phyloP scores from a whole-genome alignment of 805 yeast species.

The Schwanniomyces vanrijiae region DNA sequence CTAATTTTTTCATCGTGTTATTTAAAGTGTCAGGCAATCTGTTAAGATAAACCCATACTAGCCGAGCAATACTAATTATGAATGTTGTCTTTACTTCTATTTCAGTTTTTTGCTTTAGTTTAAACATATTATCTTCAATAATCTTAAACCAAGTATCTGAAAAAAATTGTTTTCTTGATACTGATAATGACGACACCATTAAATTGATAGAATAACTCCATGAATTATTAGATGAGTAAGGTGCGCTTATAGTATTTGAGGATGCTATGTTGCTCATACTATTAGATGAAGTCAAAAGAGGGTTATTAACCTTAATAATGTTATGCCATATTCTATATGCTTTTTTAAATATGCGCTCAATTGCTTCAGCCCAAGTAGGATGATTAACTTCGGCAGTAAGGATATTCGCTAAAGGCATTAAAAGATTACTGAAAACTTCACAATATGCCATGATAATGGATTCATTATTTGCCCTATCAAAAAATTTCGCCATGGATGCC shows the following conservation, averaged over 20 bases:
- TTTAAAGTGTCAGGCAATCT: constrained; percentile 87
- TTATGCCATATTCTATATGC: constrained; percentile 47
- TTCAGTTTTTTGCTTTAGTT: constrained; percentile 62
- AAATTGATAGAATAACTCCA: constrained; percentile 73
- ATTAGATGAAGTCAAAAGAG: not conserved
- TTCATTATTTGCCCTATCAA: constrained; percentile 61
- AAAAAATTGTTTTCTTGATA: constrained; percentile 77
- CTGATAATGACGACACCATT: constrained; percentile 73
- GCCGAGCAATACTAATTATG: constrained; percentile 65
- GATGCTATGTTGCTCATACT: not conserved
- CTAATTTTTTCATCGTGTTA: constrained; percentile 79
- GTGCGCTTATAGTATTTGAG: not conserved
- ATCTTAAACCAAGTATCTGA: constrained; percentile 67
- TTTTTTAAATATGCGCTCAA: constrained; percentile 57
- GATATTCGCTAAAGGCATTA: constrained; percentile 80
- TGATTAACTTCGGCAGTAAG: constrained; percentile 94
- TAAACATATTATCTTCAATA: constrained; percentile 60
- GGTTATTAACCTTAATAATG: constrained; percentile 18
- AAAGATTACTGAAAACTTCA: constrained; percentile 72
- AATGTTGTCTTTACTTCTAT: constrained; percentile 52
- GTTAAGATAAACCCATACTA: constrained; percentile 87
- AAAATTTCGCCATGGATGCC: constrained; percentile 83
- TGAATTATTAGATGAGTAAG: constrained; percentile 16
- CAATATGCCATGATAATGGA: constrained; percentile 75
- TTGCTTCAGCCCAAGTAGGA: constrained; percentile 90